Conservation (phyloP, 306 rosid species). For the Medicago arabica region DNA sequence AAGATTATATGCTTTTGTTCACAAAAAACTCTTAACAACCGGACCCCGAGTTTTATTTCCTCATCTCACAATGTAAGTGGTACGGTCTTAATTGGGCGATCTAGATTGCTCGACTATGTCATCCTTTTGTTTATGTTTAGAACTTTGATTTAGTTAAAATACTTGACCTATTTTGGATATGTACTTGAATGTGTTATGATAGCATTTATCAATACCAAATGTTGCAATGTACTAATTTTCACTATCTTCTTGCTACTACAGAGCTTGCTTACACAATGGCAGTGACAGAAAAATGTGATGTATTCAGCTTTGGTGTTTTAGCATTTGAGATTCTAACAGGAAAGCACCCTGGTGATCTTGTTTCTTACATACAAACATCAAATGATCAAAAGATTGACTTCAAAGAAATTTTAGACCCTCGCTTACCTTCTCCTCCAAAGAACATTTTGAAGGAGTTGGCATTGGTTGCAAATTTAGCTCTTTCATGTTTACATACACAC, state of each 20-base stretch:
- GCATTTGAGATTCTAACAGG: slow-evolving; percentile 45
- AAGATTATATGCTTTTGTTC: no score
- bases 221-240: slow-evolving; percentile 9
- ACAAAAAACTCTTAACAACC: no score
- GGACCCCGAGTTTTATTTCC: no score
- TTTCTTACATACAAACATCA: slow-evolving; percentile 41
- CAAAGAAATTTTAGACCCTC: slow-evolving; percentile 41
- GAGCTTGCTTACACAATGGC: slow-evolving; percentile 48
- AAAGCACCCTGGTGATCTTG: slow-evolving; percentile 50
- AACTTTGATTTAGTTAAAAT: no score
- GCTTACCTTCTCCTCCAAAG: slow-evolving; percentile 31
- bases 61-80: no score
- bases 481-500: slow-evolving; percentile 35
- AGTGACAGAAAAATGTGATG: slow-evolving; percentile 50
- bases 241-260: background rate
- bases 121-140: no score
- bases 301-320: slow-evolving; percentile 50
- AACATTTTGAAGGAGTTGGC: slow-evolving; percentile 29
- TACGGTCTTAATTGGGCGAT: no score
- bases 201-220: no score
- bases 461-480: slow-evolving; percentile 29
- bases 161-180: no score
- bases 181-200: no score
- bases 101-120: no score
- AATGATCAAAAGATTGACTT: slow-evolving; percentile 20